Conservation (phyloP, 2,329 filamentous ascomycete genomes). For the Fusarium marasasianum region DNA sequence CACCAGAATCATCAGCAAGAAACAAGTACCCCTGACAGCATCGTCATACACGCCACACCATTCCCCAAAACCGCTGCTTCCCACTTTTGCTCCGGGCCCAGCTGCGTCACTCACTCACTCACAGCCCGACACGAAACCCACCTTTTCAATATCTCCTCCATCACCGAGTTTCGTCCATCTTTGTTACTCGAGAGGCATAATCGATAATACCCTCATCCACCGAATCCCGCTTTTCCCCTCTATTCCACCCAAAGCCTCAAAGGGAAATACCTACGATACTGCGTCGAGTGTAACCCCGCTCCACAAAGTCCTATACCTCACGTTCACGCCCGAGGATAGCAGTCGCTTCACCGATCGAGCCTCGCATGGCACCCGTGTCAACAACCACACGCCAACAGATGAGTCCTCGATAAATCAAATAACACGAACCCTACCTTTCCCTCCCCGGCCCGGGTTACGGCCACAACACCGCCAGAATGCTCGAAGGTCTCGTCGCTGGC, state of each 20-base stretch:
- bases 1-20: neutral
- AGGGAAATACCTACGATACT: neutral
- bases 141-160: slow-evolving; percentile 20
- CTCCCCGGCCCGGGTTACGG: slow-evolving; percentile 78
- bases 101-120: slow-evolving; percentile 35
- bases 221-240: slow-evolving; percentile 5
- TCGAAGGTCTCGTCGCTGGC: slow-evolving; percentile 96
- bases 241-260: neutral
- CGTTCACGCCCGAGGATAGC: slow-evolving; percentile 1
- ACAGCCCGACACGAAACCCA: slow-evolving; percentile 28
- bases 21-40: slow-evolving; percentile 19
- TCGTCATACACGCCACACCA: slow-evolving; percentile 43
- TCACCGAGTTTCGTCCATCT: slow-evolving; percentile 15
- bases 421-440: slow-evolving; percentile 24
- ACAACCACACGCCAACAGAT: slow-evolving; percentile 33
- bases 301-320: neutral
- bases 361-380: slow-evolving; percentile 36
- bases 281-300: slow-evolving; percentile 15
- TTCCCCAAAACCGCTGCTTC: slow-evolving; percentile 34
- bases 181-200: slow-evolving; percentile 10
- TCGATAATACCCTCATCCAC: slow-evolving; percentile 27
- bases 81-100: slow-evolving; percentile 40
- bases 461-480: slow-evolving; percentile 74
- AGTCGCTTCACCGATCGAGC: slow-evolving; percentile 20
- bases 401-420: slow-evolving; percentile 32